Evolutionary conservation across 345 rosid species (phyloP).

Genomic region (Zanthoxylum bungeanum): DNA sequence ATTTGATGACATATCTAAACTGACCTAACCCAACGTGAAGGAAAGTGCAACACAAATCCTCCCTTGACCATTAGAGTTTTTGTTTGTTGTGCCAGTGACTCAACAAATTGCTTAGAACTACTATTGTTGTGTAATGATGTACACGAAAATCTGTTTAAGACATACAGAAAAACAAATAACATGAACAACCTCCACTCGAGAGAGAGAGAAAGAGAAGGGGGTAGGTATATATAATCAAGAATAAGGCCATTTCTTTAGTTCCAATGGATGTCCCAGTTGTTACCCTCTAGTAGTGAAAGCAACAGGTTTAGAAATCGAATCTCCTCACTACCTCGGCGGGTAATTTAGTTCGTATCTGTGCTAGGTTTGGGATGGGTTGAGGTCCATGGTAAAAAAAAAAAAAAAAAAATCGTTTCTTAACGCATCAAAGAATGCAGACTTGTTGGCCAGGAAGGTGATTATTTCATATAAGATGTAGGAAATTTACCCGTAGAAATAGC

Average conservation of each 20-base stretch:
- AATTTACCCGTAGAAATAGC: slow-evolving; percentile 43
- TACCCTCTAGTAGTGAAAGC: background rate
- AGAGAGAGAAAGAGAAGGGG: too few relatives aligned
- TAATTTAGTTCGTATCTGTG: background rate
- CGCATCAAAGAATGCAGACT: background rate
- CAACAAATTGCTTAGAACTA: background rate
- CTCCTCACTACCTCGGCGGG: background rate
- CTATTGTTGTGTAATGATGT: too few relatives aligned
- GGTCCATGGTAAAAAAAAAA: background rate
- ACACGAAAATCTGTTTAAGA: too few relatives aligned
- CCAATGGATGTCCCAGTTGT: too few relatives aligned
- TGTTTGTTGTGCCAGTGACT: background rate
- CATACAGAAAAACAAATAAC: too few relatives aligned
- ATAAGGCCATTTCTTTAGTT: background rate
- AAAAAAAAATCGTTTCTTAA: too few relatives aligned
- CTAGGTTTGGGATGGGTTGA: background rate
- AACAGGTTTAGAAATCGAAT: background rate
- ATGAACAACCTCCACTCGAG: too few relatives aligned
- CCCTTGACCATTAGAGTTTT: background rate
- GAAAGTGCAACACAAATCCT: background rate
- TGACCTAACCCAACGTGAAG: background rate
- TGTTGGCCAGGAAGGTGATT: background rate
- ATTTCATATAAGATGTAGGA: background rate
- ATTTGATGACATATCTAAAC: background rate
- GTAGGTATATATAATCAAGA: background rate